Evolutionary conservation across 768 basidiomycete species (phyloP).

Genomic region (Suillus discolor): DNA sequence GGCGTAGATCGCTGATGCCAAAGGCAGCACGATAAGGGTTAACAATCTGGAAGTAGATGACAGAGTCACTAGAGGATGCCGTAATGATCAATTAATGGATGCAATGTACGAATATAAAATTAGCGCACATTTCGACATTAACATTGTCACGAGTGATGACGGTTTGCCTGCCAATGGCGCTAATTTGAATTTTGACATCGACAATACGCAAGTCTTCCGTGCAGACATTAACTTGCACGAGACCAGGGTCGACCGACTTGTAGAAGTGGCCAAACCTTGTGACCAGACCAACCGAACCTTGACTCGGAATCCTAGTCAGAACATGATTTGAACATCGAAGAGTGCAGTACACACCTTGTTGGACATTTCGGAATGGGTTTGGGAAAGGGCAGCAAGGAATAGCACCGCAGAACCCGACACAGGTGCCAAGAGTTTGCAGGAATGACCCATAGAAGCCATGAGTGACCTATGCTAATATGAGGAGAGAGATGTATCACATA

Average conservation of each 20-base stretch:
- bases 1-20: conserved; percentile 87
- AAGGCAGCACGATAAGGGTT: conserved; percentile 94
- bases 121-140: conserved; percentile 83
- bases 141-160: conserved; percentile 98
- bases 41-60: conserved; percentile 89
- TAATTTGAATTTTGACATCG: conserved; percentile 96
- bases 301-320: conserved; percentile 19
- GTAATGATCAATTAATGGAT: conserved; percentile 13
- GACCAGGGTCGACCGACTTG: conserved; percentile 91
- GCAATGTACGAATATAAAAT: neutral
- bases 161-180: conserved; percentile 79
- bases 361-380: conserved; percentile 84
- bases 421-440: conserved; percentile 67
- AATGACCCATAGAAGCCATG: conserved; percentile 88
- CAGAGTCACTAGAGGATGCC: conserved; percentile 66
- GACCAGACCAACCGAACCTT: conserved; percentile 88
- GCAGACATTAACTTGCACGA: conserved; percentile 93
- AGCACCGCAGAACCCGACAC: conserved; percentile 71
- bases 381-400: conserved; percentile 84
- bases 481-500: neutral
- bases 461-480: conserved; percentile 50
- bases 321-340: conserved; percentile 8
- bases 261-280: conserved; percentile 96
- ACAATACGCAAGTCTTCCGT: conserved; percentile 85
- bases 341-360: conserved; percentile 60